A percentile compares a stretch with the other conserved stretches of the same genome.
These are phyloP conservation scores for Lepidium africanum DNA, from an alignment of 345 rosid genomes.

Conservation along the genomic window DNA sequence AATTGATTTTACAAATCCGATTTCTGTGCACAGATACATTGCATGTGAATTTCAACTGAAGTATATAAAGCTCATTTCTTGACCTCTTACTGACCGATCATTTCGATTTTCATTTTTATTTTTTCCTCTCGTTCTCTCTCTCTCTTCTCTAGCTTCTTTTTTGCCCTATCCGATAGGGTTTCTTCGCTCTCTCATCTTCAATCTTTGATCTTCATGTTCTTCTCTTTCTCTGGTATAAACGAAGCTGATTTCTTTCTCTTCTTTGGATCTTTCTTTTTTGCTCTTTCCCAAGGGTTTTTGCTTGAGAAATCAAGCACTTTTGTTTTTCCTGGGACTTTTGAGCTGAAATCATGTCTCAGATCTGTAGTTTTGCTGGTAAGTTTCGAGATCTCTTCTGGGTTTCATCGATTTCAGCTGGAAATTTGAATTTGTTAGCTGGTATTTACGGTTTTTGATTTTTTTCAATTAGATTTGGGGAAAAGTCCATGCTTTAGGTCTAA, in stretches of 20 bases:
- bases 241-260: slow-evolving; percentile 14
- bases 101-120: neutral
- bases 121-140: slow-evolving; percentile 18
- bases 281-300: slow-evolving; percentile 74
- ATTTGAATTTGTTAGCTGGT: neutral
- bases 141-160: slow-evolving; percentile 49
- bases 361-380: slow-evolving; percentile 59
- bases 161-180: slow-evolving; percentile 92
- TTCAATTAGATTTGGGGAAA: too few species aligned
- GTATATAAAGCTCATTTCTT: slow-evolving; percentile 21
- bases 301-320: slow-evolving; percentile 32
- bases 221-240: neutral
- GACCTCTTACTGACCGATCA: slow-evolving; percentile 19
- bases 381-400: neutral
- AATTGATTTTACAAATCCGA: slow-evolving; percentile 10
- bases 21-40: slow-evolving; percentile 50
- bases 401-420: neutral
- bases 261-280: slow-evolving; percentile 49
- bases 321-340: slow-evolving; percentile 42
- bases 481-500: too few species aligned
- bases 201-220: slow-evolving; percentile 29
- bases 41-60: slow-evolving; percentile 41
- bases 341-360: slow-evolving; percentile 66
- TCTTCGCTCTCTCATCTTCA: slow-evolving; percentile 22
- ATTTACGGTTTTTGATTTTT: too few species aligned